phyloP scores from a whole-genome alignment of 106 monocot species.

The Platanthera guangdongensis region DNA sequence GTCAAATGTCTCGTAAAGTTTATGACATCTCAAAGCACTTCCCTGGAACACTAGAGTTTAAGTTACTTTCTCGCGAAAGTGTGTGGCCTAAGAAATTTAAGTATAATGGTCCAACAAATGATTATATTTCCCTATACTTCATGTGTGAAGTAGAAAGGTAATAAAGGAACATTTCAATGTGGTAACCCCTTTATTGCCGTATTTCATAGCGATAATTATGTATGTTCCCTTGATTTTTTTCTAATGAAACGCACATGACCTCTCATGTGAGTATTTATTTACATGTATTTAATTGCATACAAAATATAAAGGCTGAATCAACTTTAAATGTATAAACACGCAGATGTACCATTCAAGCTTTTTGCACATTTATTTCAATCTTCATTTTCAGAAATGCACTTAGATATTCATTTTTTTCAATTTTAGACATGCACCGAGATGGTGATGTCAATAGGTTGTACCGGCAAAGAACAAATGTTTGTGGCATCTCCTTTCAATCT shows the following conservation, averaged over 20 bases:
- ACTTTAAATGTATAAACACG: no score
- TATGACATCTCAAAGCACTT: slow-evolving; percentile 19
- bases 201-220: not conserved
- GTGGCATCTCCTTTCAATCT: no score
- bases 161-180: not conserved
- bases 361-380: no score
- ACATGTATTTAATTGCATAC: no score
- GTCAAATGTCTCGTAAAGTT: slow-evolving; percentile 14
- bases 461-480: no score
- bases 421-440: no score
- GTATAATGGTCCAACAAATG: slow-evolving; percentile 10
- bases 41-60: slow-evolving; percentile 18
- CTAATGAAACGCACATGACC: not conserved
- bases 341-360: no score
- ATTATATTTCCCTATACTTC: slow-evolving; percentile 27
- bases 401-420: no score
- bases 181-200: not conserved
- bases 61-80: slow-evolving; percentile 13
- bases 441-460: no score
- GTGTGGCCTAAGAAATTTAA: slow-evolving; percentile 24
- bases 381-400: no score
- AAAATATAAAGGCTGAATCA: no score
- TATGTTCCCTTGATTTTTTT: not conserved
- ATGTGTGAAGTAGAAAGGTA: slow-evolving; percentile 10
- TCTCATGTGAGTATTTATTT: no score